A percentile compares a stretch with the other conserved stretches of the same genome.
phyloP scores from a whole-genome alignment of 805 yeast species.

The Zygosaccharomyces kombuchaensis region DNA sequence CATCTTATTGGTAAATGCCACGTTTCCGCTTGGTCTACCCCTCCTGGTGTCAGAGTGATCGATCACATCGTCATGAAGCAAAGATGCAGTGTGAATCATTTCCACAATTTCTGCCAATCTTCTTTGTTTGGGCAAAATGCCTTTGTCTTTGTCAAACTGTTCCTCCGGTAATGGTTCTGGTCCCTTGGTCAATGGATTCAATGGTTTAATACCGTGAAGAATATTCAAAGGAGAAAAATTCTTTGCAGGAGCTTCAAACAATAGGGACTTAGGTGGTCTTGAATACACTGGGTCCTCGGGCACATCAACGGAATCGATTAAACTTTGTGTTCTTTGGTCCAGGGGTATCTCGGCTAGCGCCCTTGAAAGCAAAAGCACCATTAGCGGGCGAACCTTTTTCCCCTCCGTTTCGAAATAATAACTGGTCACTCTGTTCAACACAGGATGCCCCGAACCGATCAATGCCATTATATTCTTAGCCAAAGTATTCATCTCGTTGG shows the following conservation, averaged over 20 bases:
- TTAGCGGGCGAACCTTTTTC: slow-evolving; percentile 87
- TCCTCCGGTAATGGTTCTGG: slow-evolving; percentile 61
- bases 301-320: slow-evolving; percentile 60
- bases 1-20: slow-evolving; percentile 95
- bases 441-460: slow-evolving; percentile 92
- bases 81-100: slow-evolving; percentile 95
- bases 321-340: slow-evolving; percentile 57
- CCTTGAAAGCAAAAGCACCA: slow-evolving; percentile 77
- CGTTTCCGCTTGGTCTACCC: slow-evolving; percentile 86
- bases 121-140: slow-evolving; percentile 90
- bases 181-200: slow-evolving; percentile 81
- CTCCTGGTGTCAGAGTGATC: slow-evolving; percentile 85
- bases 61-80: slow-evolving; percentile 94
- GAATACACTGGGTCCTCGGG: slow-evolving; percentile 59
- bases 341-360: slow-evolving; percentile 74
- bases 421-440: slow-evolving; percentile 84
- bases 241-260: slow-evolving; percentile 51
- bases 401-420: slow-evolving; percentile 97
- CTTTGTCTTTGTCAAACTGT: slow-evolving; percentile 48
- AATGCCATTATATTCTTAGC: slow-evolving; percentile 82
- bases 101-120: slow-evolving; percentile 96
- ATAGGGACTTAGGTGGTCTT: slow-evolving; percentile 53
- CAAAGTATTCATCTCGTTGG: slow-evolving; percentile 85
- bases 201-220: slow-evolving; percentile 88
- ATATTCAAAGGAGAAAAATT: slow-evolving; percentile 73